These are phyloP conservation scores for Kodamaea restingae DNA, from an alignment of 805 yeast species.

Conservation along the genomic window DNA sequence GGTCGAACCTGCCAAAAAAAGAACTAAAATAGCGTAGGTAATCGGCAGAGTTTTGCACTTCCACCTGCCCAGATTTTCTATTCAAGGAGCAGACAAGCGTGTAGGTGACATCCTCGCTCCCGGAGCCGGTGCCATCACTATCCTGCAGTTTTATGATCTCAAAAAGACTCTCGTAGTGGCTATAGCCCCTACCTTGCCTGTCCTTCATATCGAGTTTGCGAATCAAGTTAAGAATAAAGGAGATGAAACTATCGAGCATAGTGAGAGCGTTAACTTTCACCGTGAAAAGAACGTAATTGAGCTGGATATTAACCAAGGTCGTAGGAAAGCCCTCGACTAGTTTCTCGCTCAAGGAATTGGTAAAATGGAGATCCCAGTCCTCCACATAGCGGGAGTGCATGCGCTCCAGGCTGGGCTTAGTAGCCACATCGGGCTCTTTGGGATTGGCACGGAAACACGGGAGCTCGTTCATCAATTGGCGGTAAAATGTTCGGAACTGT, in stretches of 20 bases:
- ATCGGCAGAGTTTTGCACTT: conserved; percentile 31
- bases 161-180: conserved; percentile 3
- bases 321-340: conserved; percentile 20
- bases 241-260: conserved; percentile 19
- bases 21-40: conserved; percentile 15
- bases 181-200: conserved; percentile 8
- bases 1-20: conserved; percentile 6
- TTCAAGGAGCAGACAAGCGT: conserved; percentile 33
- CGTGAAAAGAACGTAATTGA: conserved; percentile 36
- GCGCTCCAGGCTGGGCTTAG: background rate
- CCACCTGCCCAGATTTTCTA: conserved; percentile 33
- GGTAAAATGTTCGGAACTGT: conserved; percentile 1
- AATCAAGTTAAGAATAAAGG: conserved; percentile 2
- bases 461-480: conserved; percentile 6
- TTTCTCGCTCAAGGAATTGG: conserved; percentile 22
- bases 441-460: conserved; percentile 4
- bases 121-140: background rate
- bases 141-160: conserved; percentile 4
- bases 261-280: conserved; percentile 26
- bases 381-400: conserved; percentile 15
- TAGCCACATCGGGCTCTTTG: conserved; percentile 1
- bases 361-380: conserved; percentile 30
- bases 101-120: conserved; percentile 12
- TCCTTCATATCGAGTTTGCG: conserved; percentile 6
- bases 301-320: conserved; percentile 34